Conservation (phyloP, 108 stramenopile genomes). For the Skeletonema marinoi region DNA sequence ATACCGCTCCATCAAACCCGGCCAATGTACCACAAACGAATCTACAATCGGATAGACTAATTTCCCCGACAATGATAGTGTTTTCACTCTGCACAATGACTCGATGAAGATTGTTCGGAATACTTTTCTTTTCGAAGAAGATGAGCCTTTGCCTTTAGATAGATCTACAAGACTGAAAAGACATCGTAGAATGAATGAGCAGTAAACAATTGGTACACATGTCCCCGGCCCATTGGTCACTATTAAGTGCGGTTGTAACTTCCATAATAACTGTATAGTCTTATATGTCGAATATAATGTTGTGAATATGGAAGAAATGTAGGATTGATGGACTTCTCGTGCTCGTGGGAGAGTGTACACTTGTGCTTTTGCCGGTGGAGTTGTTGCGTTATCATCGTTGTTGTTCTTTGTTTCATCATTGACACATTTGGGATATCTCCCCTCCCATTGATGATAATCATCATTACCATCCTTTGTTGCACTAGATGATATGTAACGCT, state of each 20-base stretch:
- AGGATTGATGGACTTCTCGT: constrained; percentile 76
- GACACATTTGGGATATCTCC: constrained; percentile 18
- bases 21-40: constrained; percentile 90
- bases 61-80: constrained; percentile 87
- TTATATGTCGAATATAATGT: constrained; percentile 49
- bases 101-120: constrained; percentile 85
- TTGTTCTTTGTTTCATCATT: background rate
- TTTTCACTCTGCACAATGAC: constrained; percentile 84
- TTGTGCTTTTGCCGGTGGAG: constrained; percentile 3
- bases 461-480: background rate
- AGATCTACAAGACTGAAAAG: background rate
- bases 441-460: constrained; percentile 9
- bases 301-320: constrained; percentile 52
- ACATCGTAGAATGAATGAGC: constrained; percentile 57
- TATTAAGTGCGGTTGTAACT: constrained; percentile 68
- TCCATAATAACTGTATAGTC: constrained; percentile 41
- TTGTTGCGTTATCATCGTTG: background rate
- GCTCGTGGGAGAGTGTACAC: constrained; percentile 69
- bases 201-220: constrained; percentile 77
- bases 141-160: background rate
- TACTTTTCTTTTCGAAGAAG: background rate
- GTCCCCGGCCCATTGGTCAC: constrained; percentile 92
- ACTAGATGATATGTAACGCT: constrained; percentile 18
- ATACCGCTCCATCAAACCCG: constrained; percentile 63
- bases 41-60: constrained; percentile 84